phyloP scores from a whole-genome alignment of 2,329 filamentous ascomycete species.

The Talaromyces sp. region DNA sequence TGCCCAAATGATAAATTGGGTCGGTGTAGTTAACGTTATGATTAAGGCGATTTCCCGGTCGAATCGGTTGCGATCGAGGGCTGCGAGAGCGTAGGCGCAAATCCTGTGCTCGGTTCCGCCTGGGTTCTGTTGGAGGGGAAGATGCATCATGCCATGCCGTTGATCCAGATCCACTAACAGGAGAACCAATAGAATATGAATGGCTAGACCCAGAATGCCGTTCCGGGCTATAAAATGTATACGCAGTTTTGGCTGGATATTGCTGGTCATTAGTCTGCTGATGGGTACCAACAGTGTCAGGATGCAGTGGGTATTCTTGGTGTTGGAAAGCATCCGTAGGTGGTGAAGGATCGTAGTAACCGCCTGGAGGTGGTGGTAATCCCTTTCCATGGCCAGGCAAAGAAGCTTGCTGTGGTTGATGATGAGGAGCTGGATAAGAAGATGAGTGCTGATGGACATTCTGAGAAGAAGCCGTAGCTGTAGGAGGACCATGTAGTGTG shows the following conservation, averaged over 20 bases:
- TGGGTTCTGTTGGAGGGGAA: constrained; percentile 12
- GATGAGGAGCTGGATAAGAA: background rate
- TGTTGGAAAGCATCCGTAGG: constrained; percentile 3
- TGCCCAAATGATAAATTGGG: constrained; percentile 26
- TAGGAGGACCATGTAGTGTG: background rate
- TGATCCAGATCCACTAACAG: constrained; percentile 7
- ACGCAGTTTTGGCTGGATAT: background rate
- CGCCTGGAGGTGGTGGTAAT: constrained; percentile 7
- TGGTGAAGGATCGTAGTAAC: constrained; percentile 21
- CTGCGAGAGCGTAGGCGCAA: constrained; percentile 35
- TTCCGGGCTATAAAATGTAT: constrained; percentile 1
- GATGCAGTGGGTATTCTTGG: background rate
- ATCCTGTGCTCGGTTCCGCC: constrained; percentile 26
- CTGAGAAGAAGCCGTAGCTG: background rate
- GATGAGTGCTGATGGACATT: background rate
- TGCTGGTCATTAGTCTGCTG: background rate
- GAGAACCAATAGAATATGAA: constrained; percentile 3
- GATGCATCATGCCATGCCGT: constrained; percentile 4
- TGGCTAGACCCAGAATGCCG: background rate
- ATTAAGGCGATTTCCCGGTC: constrained; percentile 19
- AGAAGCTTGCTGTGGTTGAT: background rate
- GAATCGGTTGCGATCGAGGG: constrained; percentile 24
- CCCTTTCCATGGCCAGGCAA: background rate
- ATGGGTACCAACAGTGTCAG: background rate
- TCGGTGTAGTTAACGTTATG: constrained; percentile 19